phyloP scores from a whole-genome alignment of 352 stramenopile genomes.

The Phytophthora pinifolia region DNA sequence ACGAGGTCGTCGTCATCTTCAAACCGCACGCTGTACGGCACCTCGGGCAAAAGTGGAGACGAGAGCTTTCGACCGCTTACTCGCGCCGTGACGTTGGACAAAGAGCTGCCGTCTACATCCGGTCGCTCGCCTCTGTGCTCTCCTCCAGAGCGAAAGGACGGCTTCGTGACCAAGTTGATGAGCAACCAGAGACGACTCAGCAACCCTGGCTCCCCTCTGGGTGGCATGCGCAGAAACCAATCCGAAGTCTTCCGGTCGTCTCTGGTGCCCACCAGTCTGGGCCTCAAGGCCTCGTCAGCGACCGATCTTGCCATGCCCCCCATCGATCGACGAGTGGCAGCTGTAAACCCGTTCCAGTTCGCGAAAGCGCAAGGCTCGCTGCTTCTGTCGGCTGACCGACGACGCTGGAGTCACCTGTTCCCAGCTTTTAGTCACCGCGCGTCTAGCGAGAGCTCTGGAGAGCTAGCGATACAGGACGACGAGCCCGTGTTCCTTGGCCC shows the following conservation, averaged over 20 bases:
- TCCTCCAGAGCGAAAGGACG: constrained; percentile 15
- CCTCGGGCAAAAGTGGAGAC: constrained; percentile 23
- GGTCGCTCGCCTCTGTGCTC: constrained; percentile 13
- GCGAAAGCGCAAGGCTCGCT: constrained; percentile 36
- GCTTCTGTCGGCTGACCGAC: constrained; percentile 80
- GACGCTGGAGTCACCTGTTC: constrained; percentile 97
- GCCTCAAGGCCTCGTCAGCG: constrained; percentile 23
- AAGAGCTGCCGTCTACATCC: constrained; percentile 18
- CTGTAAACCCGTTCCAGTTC: constrained; percentile 55
- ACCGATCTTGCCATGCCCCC: constrained; percentile 8
- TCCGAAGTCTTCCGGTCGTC: constrained; percentile 35
- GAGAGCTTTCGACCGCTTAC: constrained; percentile 31
- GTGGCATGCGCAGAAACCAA: constrained; percentile 32
- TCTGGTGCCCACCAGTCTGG: constrained; percentile 20
- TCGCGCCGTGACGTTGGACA: constrained; percentile 34
- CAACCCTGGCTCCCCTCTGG: constrained; percentile 26
- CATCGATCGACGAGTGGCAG: constrained; percentile 14
- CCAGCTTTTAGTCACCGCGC: constrained; percentile 43
- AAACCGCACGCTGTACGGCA: constrained; percentile 17
- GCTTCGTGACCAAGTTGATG: constrained; percentile 5
- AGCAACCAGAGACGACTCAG: constrained; percentile 25
- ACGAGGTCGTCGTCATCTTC: constrained; percentile 9
- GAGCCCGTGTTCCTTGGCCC: constrained; percentile 75
- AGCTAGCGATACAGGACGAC: constrained; percentile 15
- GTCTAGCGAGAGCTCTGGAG: constrained; percentile 7